Percentiles rank a stretch among this genome's conserved stretches.
phyloP scores from a whole-genome alignment of 2,329 filamentous ascomycete genomes.

The Purpureocillium takamizusanense region DNA sequence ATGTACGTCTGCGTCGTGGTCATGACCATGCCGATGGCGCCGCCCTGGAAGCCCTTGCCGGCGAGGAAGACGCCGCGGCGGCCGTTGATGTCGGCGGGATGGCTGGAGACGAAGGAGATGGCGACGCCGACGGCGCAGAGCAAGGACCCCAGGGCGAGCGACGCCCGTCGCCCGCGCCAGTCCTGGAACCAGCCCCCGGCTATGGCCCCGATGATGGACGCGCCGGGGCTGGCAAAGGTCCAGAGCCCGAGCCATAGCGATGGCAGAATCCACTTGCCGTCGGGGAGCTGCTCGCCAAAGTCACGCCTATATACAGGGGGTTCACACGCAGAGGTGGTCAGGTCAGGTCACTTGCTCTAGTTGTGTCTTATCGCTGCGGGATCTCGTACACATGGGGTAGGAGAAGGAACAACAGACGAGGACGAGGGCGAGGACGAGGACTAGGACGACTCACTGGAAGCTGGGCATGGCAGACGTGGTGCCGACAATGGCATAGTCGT shows the following conservation, averaged over 20 bases:
- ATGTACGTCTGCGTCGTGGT: conserved; percentile 36
- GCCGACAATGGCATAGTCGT: conserved; percentile 19
- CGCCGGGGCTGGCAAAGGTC: conserved; percentile 28
- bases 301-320: conserved; percentile 17
- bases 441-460: conserved; percentile 13
- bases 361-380: too few species aligned
- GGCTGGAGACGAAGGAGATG: conserved; percentile 15
- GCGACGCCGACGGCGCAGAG: conserved; percentile 27
- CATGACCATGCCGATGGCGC: conserved; percentile 34
- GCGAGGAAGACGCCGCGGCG: conserved; percentile 31
- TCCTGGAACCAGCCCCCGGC: conserved; percentile 30
- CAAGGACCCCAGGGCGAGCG: conserved; percentile 24
- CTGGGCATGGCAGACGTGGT: conserved; percentile 20
- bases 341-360: too few species aligned
- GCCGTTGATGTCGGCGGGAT: conserved; percentile 9
- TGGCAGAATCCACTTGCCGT: conserved; percentile 25
- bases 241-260: conserved; percentile 35
- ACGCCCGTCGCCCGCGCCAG: conserved; percentile 24
- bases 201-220: conserved; percentile 26
- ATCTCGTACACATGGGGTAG: too few species aligned
- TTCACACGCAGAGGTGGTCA: too few species aligned
- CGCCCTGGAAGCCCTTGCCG: conserved; percentile 35
- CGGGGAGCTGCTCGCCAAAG: conserved; percentile 19
- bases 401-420: too few species aligned
- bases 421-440: too few species aligned